A percentile compares a stretch with the other conserved stretches of the same genome.
Conservation (phyloP, 129 eudicot species). For the Tagetes patula region DNA sequence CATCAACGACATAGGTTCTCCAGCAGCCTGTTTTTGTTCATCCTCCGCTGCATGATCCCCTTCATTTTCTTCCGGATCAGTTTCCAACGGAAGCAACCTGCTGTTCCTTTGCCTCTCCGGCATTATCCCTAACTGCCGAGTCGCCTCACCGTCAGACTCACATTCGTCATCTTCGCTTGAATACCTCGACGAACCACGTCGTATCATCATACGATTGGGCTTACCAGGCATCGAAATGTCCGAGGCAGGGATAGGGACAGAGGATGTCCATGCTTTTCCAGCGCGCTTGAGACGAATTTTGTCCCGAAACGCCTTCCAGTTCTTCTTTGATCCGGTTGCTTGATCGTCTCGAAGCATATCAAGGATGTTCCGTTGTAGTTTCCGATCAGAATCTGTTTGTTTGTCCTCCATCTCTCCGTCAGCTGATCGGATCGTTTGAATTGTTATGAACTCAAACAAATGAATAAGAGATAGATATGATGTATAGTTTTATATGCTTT, state of each 20-base stretch:
- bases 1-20: conserved; percentile 67
- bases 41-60: conserved; percentile 18
- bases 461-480: too few relatives aligned
- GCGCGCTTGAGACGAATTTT: conserved; percentile 54
- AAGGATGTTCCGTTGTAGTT: conserved; percentile 35
- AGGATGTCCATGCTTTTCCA: conserved; percentile 51
- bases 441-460: too few relatives aligned
- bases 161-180: conserved; percentile 10
- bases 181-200: conserved; percentile 31
- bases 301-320: conserved; percentile 61
- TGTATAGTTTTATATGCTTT: too few relatives aligned
- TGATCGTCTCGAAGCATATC: conserved; percentile 55
- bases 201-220: conserved; percentile 33
- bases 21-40: conserved; percentile 21
- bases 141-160: conserved; percentile 21
- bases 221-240: conserved; percentile 42
- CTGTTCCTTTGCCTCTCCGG: conserved; percentile 25
- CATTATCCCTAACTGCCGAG: conserved; percentile 24
- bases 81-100: conserved; percentile 37
- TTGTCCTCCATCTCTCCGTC: conserved; percentile 22
- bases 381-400: conserved; percentile 16
- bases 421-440: background rate
- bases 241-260: conserved; percentile 48
- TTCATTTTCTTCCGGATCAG: conserved; percentile 22
- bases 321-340: conserved; percentile 35